These are phyloP conservation scores for Pilobolus umbonatus DNA, from an alignment of 192 early-diverging fungal genomes.

Conservation along the genomic window DNA sequence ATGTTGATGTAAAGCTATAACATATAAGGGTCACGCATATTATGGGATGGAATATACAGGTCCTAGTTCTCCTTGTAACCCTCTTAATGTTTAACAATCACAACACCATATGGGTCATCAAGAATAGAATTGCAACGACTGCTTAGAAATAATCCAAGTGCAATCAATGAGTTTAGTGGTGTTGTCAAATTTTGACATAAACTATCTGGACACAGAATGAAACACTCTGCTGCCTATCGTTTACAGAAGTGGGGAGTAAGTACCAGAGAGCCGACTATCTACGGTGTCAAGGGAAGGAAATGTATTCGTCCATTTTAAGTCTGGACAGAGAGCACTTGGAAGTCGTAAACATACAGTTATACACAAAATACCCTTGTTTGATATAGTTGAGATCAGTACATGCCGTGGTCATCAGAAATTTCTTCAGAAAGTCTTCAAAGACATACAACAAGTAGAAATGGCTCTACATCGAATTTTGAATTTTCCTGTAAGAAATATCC, in stretches of 20 bases:
- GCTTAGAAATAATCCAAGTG: constrained; percentile 7
- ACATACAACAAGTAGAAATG: constrained; percentile 5
- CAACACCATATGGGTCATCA: constrained; percentile 3
- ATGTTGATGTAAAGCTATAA: not conserved
- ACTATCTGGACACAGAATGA: constrained; percentile 8
- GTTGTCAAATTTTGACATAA: constrained; percentile 1
- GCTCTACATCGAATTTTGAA: not conserved
- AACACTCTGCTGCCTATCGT: constrained; percentile 1
- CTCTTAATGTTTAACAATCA: no score
- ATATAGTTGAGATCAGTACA: no score
- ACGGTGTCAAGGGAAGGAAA: no score
- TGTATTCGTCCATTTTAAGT: no score
- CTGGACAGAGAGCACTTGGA: no score
- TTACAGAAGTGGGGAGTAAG: constrained; percentile 1
- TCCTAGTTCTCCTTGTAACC: no score
- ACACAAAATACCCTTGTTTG: no score
- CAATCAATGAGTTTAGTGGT: not conserved
- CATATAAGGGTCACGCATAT: not conserved
- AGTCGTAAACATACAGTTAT: no score
- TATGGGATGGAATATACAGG: no score
- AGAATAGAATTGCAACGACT: constrained; percentile 4
- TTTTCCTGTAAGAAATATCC: not conserved
- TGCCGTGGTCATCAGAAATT: not conserved
- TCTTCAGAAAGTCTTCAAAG: not conserved
- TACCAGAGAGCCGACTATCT: constrained; percentile 2